Evolutionary conservation across 805 yeast genomes (phyloP), one percentile per base, ranked within the genome.

Genomic region (Metschnikowia colocasiae): DNA sequence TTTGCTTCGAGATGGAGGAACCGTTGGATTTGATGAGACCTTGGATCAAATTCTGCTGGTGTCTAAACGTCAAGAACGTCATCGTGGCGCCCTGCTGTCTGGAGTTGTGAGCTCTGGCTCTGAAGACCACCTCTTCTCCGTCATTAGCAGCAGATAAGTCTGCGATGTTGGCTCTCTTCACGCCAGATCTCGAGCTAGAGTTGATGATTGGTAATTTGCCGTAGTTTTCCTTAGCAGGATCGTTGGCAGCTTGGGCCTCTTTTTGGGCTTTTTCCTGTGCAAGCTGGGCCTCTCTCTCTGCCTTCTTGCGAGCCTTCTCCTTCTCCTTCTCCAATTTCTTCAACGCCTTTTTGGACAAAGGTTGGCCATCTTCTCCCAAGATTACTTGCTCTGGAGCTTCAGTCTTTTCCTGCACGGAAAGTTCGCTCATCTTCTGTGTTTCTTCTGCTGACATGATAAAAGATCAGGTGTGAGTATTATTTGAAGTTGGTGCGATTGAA

Each of bases 61-160:
- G 99, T 75, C 99, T 86, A 59, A 94, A 82, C 22, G 95, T 82
- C 59, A 92, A 71, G 68, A 94, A 94, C 45, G 87, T 80, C 85
- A 94, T 83, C 55, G 95, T 90, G 61, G 95, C 96, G 68, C 97
- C 96, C 69, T 92, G 98, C 64, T 89, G 86, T 75, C 99, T 87
- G 12, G 92, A 80, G 52, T 83, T 89, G 69, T 94, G 98, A 38
- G 91, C 79, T 73, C 99, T 82, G 40, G 98, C 98, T 72, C 99
- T 83, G 74, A 95, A 82, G 12, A 86, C 75, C 47, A 94, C 87
- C 56, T 81, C 80, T 58, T 82, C 78, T 48, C 92, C 96, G 53
- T 83, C 95, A 51, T 78, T 73, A 22, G 78, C 78, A 47, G 81
- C 78, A 51, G 80, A 73, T 58, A 87, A 73, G 32, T 76, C 73